Base-by-base conservation (phyloP, 208 protist genomes). In the Acanthamoeba healyi region DNA sequence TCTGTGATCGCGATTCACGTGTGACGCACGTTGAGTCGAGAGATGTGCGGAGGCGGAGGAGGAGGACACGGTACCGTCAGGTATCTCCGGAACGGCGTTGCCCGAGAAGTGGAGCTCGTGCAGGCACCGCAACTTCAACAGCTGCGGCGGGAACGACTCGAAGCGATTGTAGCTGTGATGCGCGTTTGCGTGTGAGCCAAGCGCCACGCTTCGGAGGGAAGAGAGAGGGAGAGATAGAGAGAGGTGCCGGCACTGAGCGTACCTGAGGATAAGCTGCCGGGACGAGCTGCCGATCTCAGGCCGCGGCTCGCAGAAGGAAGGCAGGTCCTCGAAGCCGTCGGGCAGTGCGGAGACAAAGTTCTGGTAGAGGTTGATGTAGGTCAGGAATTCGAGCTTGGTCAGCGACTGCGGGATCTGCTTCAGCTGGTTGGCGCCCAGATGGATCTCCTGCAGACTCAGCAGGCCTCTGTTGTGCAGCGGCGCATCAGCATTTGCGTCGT, bases 101-200 rank as follows among this genome's bases (percentile, higher is more conserved):
- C 82, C 82, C 38, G 82, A 90, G 29, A 90, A 70, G 82, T 90
- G 82, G 36, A 90, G 82, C 36, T 90, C 82, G 54, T 90, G 82
- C 51, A 90, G 36, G 24, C 54, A 63, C 0, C 54, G 58, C 9
- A 90, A 34, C n/a, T 70, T 90, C 15, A 90, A 54, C 34, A 90
- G 19, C 36, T 72, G 49, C 19, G 54, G 82, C 26, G 82, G 82
- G 58, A 90, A 90, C 10, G n/a, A 15, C 58, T 90, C 82, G 82
- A 90, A 90, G 22, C 82, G 82, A 24, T 90, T 90, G 82, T 90
- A 90, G 46, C 82, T n/a, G n/a, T n/a, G n/a, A n/a, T n/a, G n/a
- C n/a, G n/a, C n/a, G n/a, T n/a, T n/a, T n/a, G n/a, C n/a, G n/a
- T n/a, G n/a, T n/a, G n/a, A n/a, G n/a, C n/a, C n/a, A n/a, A n/a